These are phyloP conservation scores for Irpex sp. DNA, from an alignment of 1,284 basidiomycete species.

Conservation along the genomic window DNA sequence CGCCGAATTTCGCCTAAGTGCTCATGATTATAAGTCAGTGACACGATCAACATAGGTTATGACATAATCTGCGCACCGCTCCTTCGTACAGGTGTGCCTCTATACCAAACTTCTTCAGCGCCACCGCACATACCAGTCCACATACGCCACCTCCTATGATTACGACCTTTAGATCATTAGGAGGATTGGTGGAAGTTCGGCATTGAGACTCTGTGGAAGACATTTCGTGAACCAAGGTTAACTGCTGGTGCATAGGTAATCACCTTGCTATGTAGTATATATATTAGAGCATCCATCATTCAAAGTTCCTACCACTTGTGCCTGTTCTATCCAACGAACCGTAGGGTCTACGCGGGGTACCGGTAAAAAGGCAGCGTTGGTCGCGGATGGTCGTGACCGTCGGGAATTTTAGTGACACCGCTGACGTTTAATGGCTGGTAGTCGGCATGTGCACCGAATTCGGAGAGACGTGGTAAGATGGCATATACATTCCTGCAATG, in stretches of 20 bases:
- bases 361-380: background rate
- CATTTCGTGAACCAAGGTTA: background rate
- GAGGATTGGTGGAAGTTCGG: background rate
- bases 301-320: too few relatives aligned
- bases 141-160: slow-evolving; percentile 19
- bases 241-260: background rate
- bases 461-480: background rate
- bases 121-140: slow-evolving; percentile 16
- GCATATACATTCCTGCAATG: background rate
- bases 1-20: slow-evolving; percentile 36
- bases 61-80: slow-evolving; percentile 9
- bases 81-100: slow-evolving; percentile 19
- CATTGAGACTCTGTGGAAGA: background rate
- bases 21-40: background rate
- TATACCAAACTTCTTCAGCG: slow-evolving; percentile 13
- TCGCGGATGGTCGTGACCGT: background rate
- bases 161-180: slow-evolving; percentile 6
- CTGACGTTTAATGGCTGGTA: background rate
- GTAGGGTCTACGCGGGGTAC: background rate
- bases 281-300: background rate
- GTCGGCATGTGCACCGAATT: background rate
- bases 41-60: background rate
- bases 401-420: background rate
- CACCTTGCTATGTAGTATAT: background rate
- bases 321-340: too few relatives aligned